phyloP scores from a whole-genome alignment of 352 stramenopile species.

The Phytophthora cactorum region DNA sequence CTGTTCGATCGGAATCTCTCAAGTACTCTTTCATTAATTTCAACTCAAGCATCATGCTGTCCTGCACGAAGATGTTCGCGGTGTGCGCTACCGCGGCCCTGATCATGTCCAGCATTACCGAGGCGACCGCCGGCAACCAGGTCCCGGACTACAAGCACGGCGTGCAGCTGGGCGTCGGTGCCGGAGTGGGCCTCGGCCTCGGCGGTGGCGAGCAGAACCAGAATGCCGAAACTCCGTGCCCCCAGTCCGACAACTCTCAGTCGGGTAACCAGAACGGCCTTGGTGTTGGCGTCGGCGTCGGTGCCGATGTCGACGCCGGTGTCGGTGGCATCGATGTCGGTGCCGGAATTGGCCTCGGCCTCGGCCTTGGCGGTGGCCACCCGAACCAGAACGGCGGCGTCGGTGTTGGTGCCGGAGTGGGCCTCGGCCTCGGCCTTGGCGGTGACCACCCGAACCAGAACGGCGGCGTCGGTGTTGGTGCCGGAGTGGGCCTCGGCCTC shows the following conservation, averaged over 20 bases:
- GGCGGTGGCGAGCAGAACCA: constrained; percentile 10
- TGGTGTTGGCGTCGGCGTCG: constrained; percentile 9
- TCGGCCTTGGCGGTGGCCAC: constrained; percentile 4
- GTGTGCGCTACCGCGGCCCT: constrained; percentile 34
- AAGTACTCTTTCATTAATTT: constrained; percentile 11
- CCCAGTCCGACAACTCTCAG: constrained; percentile 5
- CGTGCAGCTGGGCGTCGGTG: constrained; percentile 16
- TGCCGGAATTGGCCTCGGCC: background rate
- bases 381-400: background rate
- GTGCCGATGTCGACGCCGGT: constrained; percentile 6
- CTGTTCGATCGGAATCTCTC: constrained; percentile 21
- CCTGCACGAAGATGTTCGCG: constrained; percentile 39
- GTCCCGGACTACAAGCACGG: constrained; percentile 28
- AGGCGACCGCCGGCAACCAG: constrained; percentile 20
- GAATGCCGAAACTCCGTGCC: constrained; percentile 17
- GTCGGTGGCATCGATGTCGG: constrained; percentile 10
- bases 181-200: constrained; percentile 8
- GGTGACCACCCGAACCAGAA: background rate
- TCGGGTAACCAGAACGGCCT: constrained; percentile 4
- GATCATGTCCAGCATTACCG: constrained; percentile 31
- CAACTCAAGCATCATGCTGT: constrained; percentile 30
- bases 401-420: background rate
- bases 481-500: background rate
- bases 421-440: background rate
- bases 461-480: background rate